These are phyloP conservation scores for Pythium grandisporangium DNA, from an alignment of 352 stramenopile genomes.

Conservation along the genomic window DNA sequence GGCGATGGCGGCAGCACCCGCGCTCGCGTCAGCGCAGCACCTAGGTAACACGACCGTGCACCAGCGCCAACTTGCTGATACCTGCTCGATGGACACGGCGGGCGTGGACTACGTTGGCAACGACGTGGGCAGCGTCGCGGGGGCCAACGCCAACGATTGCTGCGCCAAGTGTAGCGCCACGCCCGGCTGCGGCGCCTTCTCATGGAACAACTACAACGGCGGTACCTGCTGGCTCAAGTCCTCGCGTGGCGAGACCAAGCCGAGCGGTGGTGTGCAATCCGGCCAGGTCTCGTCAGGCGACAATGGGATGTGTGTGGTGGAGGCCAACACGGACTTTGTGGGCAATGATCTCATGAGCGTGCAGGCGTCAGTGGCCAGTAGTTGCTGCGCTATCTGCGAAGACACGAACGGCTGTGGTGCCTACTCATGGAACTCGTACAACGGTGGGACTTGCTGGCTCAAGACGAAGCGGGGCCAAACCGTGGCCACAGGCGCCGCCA, in stretches of 20 bases:
- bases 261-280: conserved; percentile 2
- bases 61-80: neutral
- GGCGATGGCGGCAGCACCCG: too few relatives aligned
- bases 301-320: neutral
- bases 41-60: too few relatives aligned
- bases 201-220: conserved; percentile 1
- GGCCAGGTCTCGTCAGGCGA: neutral
- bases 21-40: too few relatives aligned
- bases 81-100: neutral
- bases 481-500: neutral
- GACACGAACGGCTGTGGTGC: conserved; percentile 7
- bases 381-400: neutral
- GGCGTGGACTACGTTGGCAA: conserved; percentile 3
- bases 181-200: neutral
- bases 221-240: conserved; percentile 5
- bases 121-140: neutral
- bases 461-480: conserved; percentile 3
- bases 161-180: neutral
- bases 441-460: conserved; percentile 18
- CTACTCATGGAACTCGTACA: conserved; percentile 38
- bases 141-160: neutral
- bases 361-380: neutral
- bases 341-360: conserved; percentile 15
- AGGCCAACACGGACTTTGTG: conserved; percentile 12
- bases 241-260: neutral